phyloP scores from a whole-genome alignment of 2,329 filamentous ascomycete species.

The Nannizziopsis arthrosporioides region DNA sequence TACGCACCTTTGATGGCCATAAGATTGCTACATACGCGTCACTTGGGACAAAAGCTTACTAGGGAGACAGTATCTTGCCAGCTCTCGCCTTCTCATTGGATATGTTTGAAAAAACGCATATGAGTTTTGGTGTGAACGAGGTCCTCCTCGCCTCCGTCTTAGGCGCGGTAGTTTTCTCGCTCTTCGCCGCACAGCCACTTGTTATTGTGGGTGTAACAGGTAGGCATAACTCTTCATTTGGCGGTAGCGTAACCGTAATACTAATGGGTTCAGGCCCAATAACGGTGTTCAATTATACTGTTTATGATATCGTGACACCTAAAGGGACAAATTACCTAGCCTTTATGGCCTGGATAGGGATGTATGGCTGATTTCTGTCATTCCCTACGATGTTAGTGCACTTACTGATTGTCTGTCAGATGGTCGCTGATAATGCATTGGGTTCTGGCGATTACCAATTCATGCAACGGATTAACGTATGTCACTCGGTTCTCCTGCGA shows the following conservation, averaged over 20 bases:
- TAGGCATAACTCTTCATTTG: constrained; percentile 15
- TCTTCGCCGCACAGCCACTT: constrained; percentile 71
- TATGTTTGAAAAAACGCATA: constrained; percentile 81
- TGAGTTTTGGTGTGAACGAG: constrained; percentile 82
- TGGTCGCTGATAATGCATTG: constrained; percentile 81
- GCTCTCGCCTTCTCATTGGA: constrained; percentile 81
- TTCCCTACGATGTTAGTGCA: background rate
- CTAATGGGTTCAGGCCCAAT: constrained; percentile 55
- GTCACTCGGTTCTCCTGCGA: constrained; percentile 88
- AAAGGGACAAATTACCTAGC: constrained; percentile 69
- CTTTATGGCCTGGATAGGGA: constrained; percentile 86
- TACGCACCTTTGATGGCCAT: background rate
- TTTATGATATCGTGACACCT: constrained; percentile 74
- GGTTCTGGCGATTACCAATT: constrained; percentile 70
- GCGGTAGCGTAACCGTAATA: constrained; percentile 41
- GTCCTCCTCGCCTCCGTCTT: constrained; percentile 77
- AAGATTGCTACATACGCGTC: background rate
- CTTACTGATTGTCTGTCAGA: constrained; percentile 31
- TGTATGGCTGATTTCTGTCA: constrained; percentile 39
- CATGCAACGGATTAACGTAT: constrained; percentile 78
- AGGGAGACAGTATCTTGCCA: constrained; percentile 57
- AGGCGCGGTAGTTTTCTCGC: constrained; percentile 66
- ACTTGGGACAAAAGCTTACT: constrained; percentile 11
- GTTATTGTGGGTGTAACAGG: constrained; percentile 86
- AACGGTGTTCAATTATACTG: constrained; percentile 87